Percentiles rank a stretch among this genome's conserved stretches.
These are phyloP conservation scores for Clitopilus passeckerianus DNA, from an alignment of 768 basidiomycete genomes.

Conservation along the genomic window DNA sequence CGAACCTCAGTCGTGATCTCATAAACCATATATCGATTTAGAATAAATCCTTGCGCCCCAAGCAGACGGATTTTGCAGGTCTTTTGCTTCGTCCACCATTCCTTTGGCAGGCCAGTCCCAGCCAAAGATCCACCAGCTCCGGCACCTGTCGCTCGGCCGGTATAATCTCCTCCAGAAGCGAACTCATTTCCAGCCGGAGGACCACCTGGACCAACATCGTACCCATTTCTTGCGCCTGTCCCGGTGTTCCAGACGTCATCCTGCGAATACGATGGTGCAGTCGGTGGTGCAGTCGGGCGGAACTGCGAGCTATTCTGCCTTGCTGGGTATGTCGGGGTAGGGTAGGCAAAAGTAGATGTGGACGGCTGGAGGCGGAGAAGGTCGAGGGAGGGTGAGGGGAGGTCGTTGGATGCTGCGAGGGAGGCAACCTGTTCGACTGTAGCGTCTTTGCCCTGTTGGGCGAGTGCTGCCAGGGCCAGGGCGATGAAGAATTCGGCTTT, in stretches of 20 bases:
- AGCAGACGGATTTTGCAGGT: conserved; percentile 63
- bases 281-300: conserved; percentile 36
- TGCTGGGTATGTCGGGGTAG: conserved; percentile 22
- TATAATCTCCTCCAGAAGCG: conserved; percentile 46
- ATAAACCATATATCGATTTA: conserved; percentile 85
- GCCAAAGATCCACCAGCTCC: conserved; percentile 56
- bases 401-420: conserved; percentile 55
- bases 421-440: conserved; percentile 79
- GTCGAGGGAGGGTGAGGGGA: conserved; percentile 35
- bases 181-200: conserved; percentile 65
- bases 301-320: conserved; percentile 36
- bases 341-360: conserved; percentile 42
- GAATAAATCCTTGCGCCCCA: conserved; percentile 89
- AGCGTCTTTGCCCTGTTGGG: conserved; percentile 77
- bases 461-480: conserved; percentile 80
- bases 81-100: conserved; percentile 89
- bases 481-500: conserved; percentile 92
- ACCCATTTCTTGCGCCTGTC: not conserved
- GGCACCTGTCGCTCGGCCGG: conserved; percentile 21
- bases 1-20: conserved; percentile 74
- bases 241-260: not conserved
- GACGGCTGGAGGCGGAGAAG: conserved; percentile 55
- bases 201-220: not conserved
- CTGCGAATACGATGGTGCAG: not conserved
- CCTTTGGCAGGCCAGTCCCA: conserved; percentile 66